phyloP scores from a whole-genome alignment of 2,329 filamentous ascomycete genomes.

The Cadophora sp. region DNA sequence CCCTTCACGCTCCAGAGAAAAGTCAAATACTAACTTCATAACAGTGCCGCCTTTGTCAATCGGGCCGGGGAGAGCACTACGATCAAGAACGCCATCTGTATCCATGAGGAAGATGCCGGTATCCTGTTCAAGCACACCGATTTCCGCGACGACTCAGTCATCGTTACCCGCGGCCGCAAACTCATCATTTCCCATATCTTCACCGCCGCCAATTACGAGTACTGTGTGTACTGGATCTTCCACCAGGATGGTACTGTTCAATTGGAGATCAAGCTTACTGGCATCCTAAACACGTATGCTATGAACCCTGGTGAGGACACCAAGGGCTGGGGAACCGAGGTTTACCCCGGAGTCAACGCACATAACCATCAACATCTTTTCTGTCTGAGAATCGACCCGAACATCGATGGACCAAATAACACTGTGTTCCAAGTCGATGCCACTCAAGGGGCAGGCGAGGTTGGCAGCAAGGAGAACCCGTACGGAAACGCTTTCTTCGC shows the following conservation, averaged over 20 bases:
- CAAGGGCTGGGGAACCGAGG: slow-evolving; percentile 88
- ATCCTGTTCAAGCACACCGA: slow-evolving; percentile 95
- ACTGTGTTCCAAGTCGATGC: slow-evolving; percentile 87
- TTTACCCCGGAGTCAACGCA: slow-evolving; percentile 88
- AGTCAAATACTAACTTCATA: too few relatives aligned
- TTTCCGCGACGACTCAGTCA: slow-evolving; percentile 87
- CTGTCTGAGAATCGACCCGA: slow-evolving; percentile 86
- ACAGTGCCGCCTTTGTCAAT: slow-evolving; percentile 79
- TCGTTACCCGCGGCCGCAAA: slow-evolving; percentile 85
- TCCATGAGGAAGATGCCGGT: slow-evolving; percentile 91
- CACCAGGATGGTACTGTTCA: slow-evolving; percentile 93
- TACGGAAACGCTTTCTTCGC: slow-evolving; percentile 93
- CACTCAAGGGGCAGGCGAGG: slow-evolving; percentile 70
- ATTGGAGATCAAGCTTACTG: slow-evolving; percentile 89
- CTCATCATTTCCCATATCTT: slow-evolving; percentile 91
- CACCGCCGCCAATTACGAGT: slow-evolving; percentile 96
- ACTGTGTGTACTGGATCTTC: slow-evolving; percentile 87
- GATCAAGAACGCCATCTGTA: slow-evolving; percentile 94
- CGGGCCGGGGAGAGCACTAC: slow-evolving; percentile 75
- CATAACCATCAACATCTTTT: slow-evolving; percentile 98
- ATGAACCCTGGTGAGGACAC: slow-evolving; percentile 83
- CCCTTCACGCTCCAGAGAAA: too few relatives aligned
- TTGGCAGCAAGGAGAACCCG: slow-evolving; percentile 81
- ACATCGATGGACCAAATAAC: slow-evolving; percentile 85
- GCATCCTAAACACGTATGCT: slow-evolving; percentile 90